These are phyloP conservation scores for Chalaropsis ovoidea DNA, from an alignment of 2,329 filamentous ascomycete species.

Conservation along the genomic window DNA sequence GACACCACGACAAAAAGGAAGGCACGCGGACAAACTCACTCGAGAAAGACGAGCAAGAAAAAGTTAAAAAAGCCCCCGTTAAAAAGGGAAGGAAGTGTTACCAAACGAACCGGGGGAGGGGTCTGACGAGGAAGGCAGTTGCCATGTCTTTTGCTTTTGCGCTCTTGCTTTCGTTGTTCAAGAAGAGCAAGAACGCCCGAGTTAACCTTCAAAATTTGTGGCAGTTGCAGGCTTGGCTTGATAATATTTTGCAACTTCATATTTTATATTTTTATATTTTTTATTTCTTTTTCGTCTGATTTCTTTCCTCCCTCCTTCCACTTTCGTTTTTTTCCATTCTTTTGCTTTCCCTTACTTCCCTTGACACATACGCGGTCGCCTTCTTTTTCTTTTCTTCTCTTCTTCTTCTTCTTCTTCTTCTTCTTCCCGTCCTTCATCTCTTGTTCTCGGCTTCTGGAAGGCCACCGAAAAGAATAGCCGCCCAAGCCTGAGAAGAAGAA, in stretches of 20 bases:
- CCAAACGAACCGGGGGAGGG: too few species aligned
- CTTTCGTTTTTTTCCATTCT: background rate
- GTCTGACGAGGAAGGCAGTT: too few species aligned
- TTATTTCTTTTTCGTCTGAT: constrained; percentile 8
- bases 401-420: background rate
- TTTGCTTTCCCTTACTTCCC: background rate
- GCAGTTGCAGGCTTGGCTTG: background rate
- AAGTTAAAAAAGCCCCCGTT: background rate
- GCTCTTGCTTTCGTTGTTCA: too few species aligned
- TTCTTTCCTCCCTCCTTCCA: background rate
- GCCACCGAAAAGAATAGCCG: background rate
- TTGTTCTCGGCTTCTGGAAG: background rate
- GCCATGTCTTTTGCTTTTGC: too few species aligned
- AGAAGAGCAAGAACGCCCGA: background rate
- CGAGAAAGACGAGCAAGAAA: background rate
- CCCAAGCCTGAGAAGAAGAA: background rate
- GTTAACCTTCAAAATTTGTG: background rate
- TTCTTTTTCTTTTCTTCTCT: background rate
- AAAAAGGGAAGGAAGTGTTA: too few species aligned
- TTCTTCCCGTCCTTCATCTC: background rate
- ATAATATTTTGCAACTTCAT: background rate
- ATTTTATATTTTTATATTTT: constrained; percentile 10
- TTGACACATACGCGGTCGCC: too few species aligned
- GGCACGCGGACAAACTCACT: background rate
- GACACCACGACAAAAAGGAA: background rate